A percentile compares a stretch with the other conserved stretches of the same genome.
Conservation (phyloP, 139 green algal species). For the Ettlia oleoabundans region DNA sequence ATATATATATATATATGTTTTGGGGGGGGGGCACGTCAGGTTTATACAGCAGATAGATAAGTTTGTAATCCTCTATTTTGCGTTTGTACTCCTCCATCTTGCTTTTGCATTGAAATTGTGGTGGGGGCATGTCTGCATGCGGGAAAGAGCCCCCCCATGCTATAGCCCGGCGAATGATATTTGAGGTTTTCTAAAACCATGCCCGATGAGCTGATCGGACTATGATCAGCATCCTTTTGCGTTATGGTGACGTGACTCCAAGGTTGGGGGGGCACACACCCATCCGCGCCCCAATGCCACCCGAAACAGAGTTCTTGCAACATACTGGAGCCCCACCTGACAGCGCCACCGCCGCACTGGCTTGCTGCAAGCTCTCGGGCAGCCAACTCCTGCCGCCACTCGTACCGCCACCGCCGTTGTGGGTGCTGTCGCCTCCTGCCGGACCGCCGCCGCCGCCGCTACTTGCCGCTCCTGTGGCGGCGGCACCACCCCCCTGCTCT, state of each 20-base stretch:
- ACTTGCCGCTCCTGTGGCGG: not conserved
- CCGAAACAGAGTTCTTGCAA: not conserved
- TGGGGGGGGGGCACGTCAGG: no score
- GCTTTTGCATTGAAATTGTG: no score
- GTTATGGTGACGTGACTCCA: no score
- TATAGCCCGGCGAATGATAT: no score
- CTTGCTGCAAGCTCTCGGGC: constrained; percentile 19
- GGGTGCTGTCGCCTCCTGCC: not conserved
- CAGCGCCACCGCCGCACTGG: not conserved
- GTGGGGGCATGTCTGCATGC: no score
- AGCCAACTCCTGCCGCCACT: not conserved
- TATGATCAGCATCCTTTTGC: no score
- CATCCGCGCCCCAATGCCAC: not conserved
- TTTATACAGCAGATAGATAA: no score
- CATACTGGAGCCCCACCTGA: not conserved
- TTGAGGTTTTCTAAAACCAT: no score
- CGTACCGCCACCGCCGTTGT: not conserved
- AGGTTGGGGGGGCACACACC: not conserved
- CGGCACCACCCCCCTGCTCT: not conserved
- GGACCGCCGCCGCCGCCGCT: not conserved
- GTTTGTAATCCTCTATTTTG: no score
- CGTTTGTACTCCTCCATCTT: no score
- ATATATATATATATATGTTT: not conserved
- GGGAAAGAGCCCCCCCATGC: no score
- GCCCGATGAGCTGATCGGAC: no score